phyloP scores from a whole-genome alignment of 495 filamentous ascomycete species.

The Aspergillus coremiiformis region DNA sequence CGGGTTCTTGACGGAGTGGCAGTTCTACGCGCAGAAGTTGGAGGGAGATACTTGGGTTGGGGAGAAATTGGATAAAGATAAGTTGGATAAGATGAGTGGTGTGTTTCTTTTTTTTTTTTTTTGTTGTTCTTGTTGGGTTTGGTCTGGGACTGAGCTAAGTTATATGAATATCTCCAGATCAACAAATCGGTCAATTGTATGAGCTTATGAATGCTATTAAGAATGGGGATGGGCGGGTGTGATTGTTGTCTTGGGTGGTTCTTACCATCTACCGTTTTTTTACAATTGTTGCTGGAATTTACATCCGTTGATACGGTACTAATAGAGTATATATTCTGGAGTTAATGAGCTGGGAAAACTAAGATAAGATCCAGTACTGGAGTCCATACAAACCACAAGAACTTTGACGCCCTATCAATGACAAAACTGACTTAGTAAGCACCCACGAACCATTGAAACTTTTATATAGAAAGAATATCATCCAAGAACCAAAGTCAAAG shows the following conservation, averaged over 20 bases:
- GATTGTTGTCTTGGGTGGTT: too few species aligned
- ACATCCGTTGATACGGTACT: too few species aligned
- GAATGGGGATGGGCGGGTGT: conserved; percentile 24
- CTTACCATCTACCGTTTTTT: too few species aligned
- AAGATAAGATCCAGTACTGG: too few species aligned
- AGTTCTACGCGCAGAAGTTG: conserved; percentile 82
- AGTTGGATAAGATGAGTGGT: conserved; percentile 95
- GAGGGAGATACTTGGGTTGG: conserved; percentile 79
- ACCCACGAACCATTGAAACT: too few species aligned
- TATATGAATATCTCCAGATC: conserved; percentile 47
- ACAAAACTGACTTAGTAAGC: too few species aligned
- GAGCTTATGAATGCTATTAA: conserved; percentile 85
- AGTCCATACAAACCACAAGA: too few species aligned
- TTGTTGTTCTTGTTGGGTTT: background rate
- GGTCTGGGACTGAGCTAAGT: background rate
- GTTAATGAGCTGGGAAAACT: too few species aligned
- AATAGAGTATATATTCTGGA: too few species aligned
- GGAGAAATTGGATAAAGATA: conserved; percentile 66
- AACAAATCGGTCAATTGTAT: conserved; percentile 88
- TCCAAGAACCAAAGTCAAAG: background rate
- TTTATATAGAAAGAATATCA: background rate
- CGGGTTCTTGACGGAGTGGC: conserved; percentile 95
- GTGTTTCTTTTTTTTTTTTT: conserved; percentile 24
- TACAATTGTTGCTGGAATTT: too few species aligned
- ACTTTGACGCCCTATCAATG: too few species aligned